Evolutionary conservation across 768 basidiomycete genomes (phyloP).

Genomic region (Suillus bovinus): DNA sequence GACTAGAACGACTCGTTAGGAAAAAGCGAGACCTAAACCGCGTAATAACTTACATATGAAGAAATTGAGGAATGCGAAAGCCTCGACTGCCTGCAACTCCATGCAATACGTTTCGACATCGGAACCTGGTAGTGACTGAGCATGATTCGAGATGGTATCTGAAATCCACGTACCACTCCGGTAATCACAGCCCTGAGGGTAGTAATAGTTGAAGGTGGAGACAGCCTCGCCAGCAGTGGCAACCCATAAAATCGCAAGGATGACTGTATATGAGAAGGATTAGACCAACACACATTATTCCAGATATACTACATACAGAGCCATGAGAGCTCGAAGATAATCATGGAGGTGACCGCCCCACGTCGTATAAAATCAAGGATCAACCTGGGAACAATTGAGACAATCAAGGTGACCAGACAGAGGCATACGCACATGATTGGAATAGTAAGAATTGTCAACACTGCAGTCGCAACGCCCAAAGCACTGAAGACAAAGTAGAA

Average conservation of each 20-base stretch:
- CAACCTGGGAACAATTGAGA: slow-evolving; percentile 27
- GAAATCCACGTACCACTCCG: slow-evolving; percentile 2
- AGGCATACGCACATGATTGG: slow-evolving; percentile 25
- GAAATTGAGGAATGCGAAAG: slow-evolving; percentile 39
- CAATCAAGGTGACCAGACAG: background rate
- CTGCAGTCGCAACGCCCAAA: slow-evolving; percentile 30
- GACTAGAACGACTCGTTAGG: slow-evolving; percentile 26
- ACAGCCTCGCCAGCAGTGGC: slow-evolving; percentile 34
- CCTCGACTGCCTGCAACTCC: slow-evolving; percentile 33
- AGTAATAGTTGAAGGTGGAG: background rate
- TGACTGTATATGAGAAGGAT: slow-evolving; percentile 16
- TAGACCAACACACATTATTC: background rate
- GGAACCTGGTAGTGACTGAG: slow-evolving; percentile 14
- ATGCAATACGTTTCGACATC: slow-evolving; percentile 22
- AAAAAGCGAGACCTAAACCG: background rate
- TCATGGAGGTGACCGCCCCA: slow-evolving; percentile 41
- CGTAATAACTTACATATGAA: slow-evolving; percentile 28
- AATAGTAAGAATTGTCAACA: slow-evolving; percentile 31
- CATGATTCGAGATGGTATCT: background rate
- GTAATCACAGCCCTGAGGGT: slow-evolving; percentile 16
- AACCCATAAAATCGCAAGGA: slow-evolving; percentile 43
- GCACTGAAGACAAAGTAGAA: slow-evolving; percentile 24
- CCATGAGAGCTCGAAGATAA: slow-evolving; percentile 38
- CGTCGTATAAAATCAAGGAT: slow-evolving; percentile 35
- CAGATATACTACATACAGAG: slow-evolving; percentile 30